These are phyloP conservation scores for Guillardia theta DNA, from an alignment of 78 protist species.

Conservation along the genomic window DNA sequence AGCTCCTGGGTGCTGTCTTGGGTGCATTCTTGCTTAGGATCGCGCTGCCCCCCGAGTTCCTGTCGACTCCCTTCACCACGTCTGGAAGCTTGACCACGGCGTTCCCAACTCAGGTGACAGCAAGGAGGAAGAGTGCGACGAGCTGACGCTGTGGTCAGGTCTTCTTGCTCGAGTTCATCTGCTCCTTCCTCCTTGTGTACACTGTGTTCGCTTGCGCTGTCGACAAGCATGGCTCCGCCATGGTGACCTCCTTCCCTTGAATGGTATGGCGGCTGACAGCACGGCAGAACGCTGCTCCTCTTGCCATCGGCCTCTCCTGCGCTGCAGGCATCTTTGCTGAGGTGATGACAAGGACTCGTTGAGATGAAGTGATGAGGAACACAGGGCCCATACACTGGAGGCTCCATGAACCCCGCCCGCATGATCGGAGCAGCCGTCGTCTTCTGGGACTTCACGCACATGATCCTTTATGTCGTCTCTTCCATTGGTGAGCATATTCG, in stretches of 20 bases:
- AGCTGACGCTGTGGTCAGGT: not conserved
- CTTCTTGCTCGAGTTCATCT: not conserved
- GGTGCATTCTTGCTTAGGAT: not conserved
- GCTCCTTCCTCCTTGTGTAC: conserved; percentile 14
- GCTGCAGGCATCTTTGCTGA: not conserved
- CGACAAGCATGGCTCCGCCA: not conserved
- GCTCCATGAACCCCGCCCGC: conserved; percentile 15
- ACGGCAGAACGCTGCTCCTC: not conserved
- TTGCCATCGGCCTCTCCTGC: conserved; percentile 14
- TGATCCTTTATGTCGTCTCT: not conserved
- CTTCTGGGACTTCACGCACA: not conserved
- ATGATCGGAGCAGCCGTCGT: not conserved
- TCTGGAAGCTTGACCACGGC: not conserved
- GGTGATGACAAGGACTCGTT: too few relatives aligned
- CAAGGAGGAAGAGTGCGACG: not conserved
- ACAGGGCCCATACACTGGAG: conserved; percentile 14
- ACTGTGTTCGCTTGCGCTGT: conserved; percentile 6
- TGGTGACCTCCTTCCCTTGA: not conserved
- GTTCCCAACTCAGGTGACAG: not conserved
- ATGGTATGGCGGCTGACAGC: not conserved
- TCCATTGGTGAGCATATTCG: not conserved
- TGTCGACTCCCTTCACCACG: not conserved
- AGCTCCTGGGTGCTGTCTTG: conserved; percentile 32
- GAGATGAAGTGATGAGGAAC: too few relatives aligned
- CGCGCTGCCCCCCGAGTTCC: not conserved